Conservation (phyloP, 2,329 filamentous ascomycete genomes). For the Cladophialophora chaetospira region DNA sequence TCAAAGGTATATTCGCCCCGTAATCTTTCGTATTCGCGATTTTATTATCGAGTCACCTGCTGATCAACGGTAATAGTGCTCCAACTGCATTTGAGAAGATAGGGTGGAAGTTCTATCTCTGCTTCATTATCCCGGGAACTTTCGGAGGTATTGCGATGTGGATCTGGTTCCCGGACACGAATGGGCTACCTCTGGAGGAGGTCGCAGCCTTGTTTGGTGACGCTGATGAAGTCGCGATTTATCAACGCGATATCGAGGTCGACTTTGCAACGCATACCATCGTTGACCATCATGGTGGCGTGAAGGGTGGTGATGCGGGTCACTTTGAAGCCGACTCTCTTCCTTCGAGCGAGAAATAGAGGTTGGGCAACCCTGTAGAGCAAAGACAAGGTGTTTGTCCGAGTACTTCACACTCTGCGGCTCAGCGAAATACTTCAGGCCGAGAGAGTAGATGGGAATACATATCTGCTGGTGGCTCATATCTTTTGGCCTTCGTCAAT, state of each 20-base stretch:
- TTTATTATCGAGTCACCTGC: background rate
- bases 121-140: conserved; percentile 38
- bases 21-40: background rate
- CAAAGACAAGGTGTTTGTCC: too few species aligned
- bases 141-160: conserved; percentile 31
- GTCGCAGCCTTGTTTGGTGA: conserved; percentile 36
- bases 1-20: conserved; percentile 22
- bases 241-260: conserved; percentile 25
- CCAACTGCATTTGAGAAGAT: conserved; percentile 38
- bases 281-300: conserved; percentile 13
- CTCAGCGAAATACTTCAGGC: too few species aligned
- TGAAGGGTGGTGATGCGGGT: background rate
- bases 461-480: too few species aligned
- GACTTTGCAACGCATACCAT: conserved; percentile 23
- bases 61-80: conserved; percentile 17
- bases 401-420: too few species aligned
- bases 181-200: conserved; percentile 37
- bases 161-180: conserved; percentile 37
- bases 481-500: too few species aligned
- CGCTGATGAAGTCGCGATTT: conserved; percentile 28
- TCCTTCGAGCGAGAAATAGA: conserved; percentile 3
- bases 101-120: conserved; percentile 45
- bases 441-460: too few species aligned
- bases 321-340: conserved; percentile 5
- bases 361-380: too few species aligned